Evolutionary conservation across 495 filamentous ascomycete species (phyloP).

Genomic region (Cercophora samala): DNA sequence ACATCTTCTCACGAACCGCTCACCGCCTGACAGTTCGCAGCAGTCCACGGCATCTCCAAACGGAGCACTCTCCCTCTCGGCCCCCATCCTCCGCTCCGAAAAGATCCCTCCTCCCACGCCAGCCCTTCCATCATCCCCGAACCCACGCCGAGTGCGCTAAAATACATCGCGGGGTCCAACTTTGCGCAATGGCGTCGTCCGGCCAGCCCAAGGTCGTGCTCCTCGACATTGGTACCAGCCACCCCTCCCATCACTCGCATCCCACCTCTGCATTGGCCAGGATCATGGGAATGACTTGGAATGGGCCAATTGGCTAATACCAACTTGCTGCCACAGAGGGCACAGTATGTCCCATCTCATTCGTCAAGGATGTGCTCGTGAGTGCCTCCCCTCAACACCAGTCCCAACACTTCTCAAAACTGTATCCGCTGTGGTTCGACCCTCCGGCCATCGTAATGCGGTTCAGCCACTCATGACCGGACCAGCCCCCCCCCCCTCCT

Average conservation of each 20-base stretch:
- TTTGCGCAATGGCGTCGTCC: constrained; percentile 24
- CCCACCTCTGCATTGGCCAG: background rate
- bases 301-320: constrained; percentile 40
- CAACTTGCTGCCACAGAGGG: constrained; percentile 50
- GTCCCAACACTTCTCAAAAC: constrained; percentile 19
- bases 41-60: background rate
- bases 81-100: constrained; percentile 5
- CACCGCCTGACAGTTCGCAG: constrained; percentile 23
- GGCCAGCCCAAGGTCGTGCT: constrained; percentile 40
- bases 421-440: constrained; percentile 13
- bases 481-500: background rate
- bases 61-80: constrained; percentile 2
- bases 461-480: constrained; percentile 19
- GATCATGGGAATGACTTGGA: background rate
- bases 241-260: constrained; percentile 2
- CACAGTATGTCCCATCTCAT: constrained; percentile 67
- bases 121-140: background rate
- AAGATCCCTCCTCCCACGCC: background rate
- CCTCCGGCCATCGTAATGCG: constrained; percentile 9
- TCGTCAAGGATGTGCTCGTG: constrained; percentile 69
- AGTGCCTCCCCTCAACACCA: constrained; percentile 28
- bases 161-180: background rate
- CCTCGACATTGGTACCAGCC: constrained; percentile 50
- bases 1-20: constrained; percentile 17
- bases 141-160: constrained; percentile 11